Percentiles rank a stretch among this genome's conserved stretches.
These are phyloP conservation scores for Plasmodium sp. DNA, from an alignment of 169 alveolate genomes.

Conservation along the genomic window DNA sequence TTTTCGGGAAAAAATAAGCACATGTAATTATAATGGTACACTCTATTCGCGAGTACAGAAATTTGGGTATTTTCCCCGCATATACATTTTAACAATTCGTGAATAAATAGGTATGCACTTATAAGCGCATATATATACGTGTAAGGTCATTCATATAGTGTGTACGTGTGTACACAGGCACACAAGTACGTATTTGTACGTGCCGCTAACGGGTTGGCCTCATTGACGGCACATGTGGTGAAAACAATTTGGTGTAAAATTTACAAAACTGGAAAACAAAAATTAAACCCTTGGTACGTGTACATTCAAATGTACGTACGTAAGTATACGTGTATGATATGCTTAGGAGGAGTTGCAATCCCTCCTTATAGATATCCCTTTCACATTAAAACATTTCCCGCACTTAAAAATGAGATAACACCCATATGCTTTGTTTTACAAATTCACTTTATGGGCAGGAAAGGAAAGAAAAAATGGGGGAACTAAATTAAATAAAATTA, in stretches of 20 bases:
- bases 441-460: neutral
- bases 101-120: neutral
- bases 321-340: neutral
- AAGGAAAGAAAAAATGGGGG: neutral
- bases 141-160: neutral
- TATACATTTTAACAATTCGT: neutral
- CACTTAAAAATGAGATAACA: conserved; percentile 9
- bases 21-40: neutral
- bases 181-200: neutral
- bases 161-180: neutral
- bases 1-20: neutral
- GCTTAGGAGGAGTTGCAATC: neutral
- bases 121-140: neutral
- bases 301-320: neutral
- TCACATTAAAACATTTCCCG: neutral
- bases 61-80: neutral
- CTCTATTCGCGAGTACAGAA: neutral
- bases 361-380: neutral
- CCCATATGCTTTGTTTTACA: neutral
- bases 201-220: neutral
- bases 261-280: conserved; percentile 3
- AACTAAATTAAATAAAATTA: neutral
- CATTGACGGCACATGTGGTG: neutral
- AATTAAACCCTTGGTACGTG: neutral
- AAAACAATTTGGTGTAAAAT: conserved; percentile 1